A percentile compares a stretch with the other conserved stretches of the same genome.
Conservation (phyloP, 306 rosid genomes). For the Medicago ruthenica region DNA sequence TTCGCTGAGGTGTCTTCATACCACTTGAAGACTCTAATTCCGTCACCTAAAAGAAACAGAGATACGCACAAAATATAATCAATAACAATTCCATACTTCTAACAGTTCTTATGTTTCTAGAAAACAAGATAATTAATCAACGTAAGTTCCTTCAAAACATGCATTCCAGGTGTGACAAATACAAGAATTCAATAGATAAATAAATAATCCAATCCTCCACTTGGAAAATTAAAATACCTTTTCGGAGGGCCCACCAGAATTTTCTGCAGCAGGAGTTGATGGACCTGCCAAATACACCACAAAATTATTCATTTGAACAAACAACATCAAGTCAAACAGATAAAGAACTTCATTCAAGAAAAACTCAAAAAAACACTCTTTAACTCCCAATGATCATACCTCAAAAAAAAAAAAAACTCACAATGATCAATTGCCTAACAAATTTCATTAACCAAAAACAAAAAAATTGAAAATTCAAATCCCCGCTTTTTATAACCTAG, state of each 20-base stretch:
- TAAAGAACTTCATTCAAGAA: background rate
- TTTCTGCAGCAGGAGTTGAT: conserved; percentile 55
- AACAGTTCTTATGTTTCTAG: background rate
- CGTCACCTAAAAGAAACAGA: conserved; percentile 59
- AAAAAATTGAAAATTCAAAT: background rate
- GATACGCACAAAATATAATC: conserved; percentile 4
- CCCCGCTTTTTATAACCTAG: background rate
- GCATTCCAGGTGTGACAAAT: background rate
- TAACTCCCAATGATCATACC: conserved; percentile 16
- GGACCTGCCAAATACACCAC: conserved; percentile 59
- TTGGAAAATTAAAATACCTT: conserved; percentile 54
- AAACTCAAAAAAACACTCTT: conserved; percentile 22
- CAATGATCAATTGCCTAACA: conserved; percentile 8
- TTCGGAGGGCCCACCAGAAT: conserved; percentile 61
- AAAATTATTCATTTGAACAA: conserved; percentile 34
- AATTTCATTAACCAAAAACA: background rate
- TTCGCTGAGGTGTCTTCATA: conserved; percentile 49
- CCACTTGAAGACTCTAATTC: conserved; percentile 51
- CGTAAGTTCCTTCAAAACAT: conserved; percentile 18
- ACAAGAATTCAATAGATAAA: conserved; percentile 1
- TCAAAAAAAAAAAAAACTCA: background rate
- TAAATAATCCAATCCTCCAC: background rate
- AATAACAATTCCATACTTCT: background rate
- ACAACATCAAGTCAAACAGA: conserved; percentile 5
- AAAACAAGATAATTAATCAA: conserved; percentile 32